Base-by-base conservation (phyloP, 2,329 filamentous ascomycete genomes). In the Diaporthe eres region DNA sequence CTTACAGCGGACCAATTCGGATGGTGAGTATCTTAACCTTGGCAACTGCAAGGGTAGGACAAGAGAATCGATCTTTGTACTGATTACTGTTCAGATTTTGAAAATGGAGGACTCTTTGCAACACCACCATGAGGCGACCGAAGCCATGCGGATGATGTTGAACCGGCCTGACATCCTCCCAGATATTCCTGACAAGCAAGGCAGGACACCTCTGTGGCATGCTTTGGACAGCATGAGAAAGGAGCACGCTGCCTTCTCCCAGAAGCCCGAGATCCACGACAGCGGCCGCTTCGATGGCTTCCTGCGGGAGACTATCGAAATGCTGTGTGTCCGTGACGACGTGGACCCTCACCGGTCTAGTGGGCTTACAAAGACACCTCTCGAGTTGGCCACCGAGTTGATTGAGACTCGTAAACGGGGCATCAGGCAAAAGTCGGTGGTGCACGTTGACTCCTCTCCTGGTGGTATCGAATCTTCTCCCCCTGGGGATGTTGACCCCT, bases 11-110 rank as follows among this genome's bases (percentile, higher is more conserved):
- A 2, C 42, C 10, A 31, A 13, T 2, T 34, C 42, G 61, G 9
- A 22, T 3, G 5, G 61, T 49, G 19, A 65, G 61, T 49, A 31
- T 31, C 13, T 19, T 1, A 9, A 51, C 22, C 10, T 39, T 47
- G 7, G 3, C 17, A 42, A 15, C 1, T 1, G 12, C 57, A 6
- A 12, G 5, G 2, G 34, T 1, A 2, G 34, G 7, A 12, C 3
- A 25, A 9, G 22, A 13, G 28, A 15, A 55, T 7, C 10, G 22
- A 19, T n/a, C 10, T 39, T 39, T 10, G 5, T 15, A 10, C 42
- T 47, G 19, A 49, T 31, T 2, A 49, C 3, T 12, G 5, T 67
- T 19, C 12, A 49, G 42, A 19, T 15, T 6, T 2, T 34, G 19
- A n/a, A 5, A 2, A 4, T 34, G 12, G 22, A n/a, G 13, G 42